These are phyloP conservation scores for Aaosphaeria arxii DNA, from an alignment of 2,329 filamentous ascomycete species.

Conservation along the genomic window DNA sequence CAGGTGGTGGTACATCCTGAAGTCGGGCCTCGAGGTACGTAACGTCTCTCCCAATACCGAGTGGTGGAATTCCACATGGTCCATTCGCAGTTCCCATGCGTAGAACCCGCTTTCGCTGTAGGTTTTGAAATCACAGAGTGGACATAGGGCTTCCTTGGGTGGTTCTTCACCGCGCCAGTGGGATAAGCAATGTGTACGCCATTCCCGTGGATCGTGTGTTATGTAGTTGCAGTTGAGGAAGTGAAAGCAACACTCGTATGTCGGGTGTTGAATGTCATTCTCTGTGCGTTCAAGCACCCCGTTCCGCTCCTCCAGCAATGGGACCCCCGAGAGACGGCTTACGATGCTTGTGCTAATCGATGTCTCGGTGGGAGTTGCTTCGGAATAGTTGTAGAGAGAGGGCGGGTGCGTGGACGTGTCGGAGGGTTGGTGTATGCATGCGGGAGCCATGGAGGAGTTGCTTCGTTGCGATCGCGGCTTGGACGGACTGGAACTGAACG, in stretches of 20 bases:
- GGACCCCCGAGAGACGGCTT: conserved; percentile 16
- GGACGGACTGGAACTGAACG: conserved; percentile 5
- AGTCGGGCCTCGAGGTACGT: conserved; percentile 22
- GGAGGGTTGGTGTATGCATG: conserved; percentile 23
- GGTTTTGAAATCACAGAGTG: conserved; percentile 26
- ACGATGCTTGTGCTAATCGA: conserved; percentile 24
- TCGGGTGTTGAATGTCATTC: conserved; percentile 6
- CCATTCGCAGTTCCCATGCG: conserved; percentile 24
- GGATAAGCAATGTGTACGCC: conserved; percentile 27
- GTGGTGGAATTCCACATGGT: conserved; percentile 25
- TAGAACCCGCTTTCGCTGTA: conserved; percentile 10
- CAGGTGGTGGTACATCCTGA: conserved; percentile 24
- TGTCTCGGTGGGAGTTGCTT: conserved; percentile 22
- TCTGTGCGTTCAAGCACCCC: conserved; percentile 21
- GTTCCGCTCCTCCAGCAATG: conserved; percentile 23
- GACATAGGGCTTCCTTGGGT: conserved; percentile 25
- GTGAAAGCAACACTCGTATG: conserved; percentile 32
- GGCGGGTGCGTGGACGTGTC: conserved; percentile 18
- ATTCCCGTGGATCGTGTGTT: conserved; percentile 18
- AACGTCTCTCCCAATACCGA: conserved; percentile 20
- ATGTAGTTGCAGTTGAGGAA: conserved; percentile 29
- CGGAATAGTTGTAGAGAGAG: conserved; percentile 21
- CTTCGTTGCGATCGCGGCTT: conserved; percentile 11
- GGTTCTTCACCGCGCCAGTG: conserved; percentile 34
- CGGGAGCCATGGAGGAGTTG: conserved; percentile 31